Base-by-base conservation (phyloP, 768 basidiomycete species). In the Kondoa malvinella region DNA sequence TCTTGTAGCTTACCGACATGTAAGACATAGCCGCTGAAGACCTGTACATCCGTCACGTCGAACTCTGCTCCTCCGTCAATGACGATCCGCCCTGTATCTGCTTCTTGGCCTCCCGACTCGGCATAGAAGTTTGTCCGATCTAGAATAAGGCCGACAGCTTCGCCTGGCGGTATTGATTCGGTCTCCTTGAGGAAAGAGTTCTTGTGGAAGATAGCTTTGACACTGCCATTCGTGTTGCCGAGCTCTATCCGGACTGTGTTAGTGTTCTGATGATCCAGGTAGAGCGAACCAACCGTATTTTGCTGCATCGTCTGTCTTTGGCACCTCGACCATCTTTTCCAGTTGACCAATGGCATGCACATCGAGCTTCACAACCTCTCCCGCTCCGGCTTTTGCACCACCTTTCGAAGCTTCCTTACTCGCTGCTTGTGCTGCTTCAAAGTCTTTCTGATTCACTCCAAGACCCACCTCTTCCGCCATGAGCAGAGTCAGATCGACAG, bases 81-180 rank as follows among this genome's bases (percentile, higher is more conserved):
- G 30, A 91, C 85, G 71, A 99, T 89, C 73, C 87, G 88, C 66
- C 95, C 95, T 0, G 89, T 96, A 76, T 99, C 95, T 73, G 88
- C 85, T 78, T 97, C 94, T 76, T 99, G 95, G 30, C 95, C 95
- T 74, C 95, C 95, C 40, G 90, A 83, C 78, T 99, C 95, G 4
- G 95, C 92, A 71, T 99, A 99, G 78, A 97, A 96, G 78, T 87
- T 90, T 2, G 95, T 96, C 58, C 82, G 83, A 79, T 97, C 89
- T 63, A 99, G 85, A 31, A 99, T 76, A 62, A 99, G 74, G 57
- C 95, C 95, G 76, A 99, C 89, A 4, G 81, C 77, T 2, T 82
- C 77, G 34, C 79, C 75, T 2, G 50, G 16, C 8, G 68, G 32
- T 31, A 82, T 78, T 1, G 83, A 77, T 29, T 79, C 75, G n/a